phyloP scores from a whole-genome alignment of 768 basidiomycete genomes.

The Peribolospora baueri region DNA sequence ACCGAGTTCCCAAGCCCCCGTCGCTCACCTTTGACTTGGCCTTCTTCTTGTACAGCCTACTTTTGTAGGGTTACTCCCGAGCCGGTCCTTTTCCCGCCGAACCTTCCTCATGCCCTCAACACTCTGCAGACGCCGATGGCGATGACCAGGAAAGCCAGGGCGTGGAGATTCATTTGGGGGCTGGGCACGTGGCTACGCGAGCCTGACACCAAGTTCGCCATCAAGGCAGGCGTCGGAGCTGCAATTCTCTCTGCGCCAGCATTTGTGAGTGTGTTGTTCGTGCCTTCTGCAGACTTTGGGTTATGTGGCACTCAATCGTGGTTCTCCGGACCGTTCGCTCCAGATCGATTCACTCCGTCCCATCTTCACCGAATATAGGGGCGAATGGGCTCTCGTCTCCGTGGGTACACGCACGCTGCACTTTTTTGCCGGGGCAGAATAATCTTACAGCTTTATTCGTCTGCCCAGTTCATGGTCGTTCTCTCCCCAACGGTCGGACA shows the following conservation, averaged over 20 bases:
- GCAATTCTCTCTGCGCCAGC: conserved; percentile 67
- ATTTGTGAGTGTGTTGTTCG: conserved; percentile 25
- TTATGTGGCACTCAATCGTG: no score
- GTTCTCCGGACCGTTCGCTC: not conserved
- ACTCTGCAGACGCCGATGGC: conserved; percentile 48
- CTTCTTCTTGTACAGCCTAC: no score
- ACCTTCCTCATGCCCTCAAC: conserved; percentile 44
- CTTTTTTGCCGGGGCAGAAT: not conserved
- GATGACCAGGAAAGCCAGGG: no score
- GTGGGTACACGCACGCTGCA: conserved; percentile 25
- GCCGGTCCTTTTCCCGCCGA: no score
- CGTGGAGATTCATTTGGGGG: conserved; percentile 33
- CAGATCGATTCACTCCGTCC: conserved; percentile 41
- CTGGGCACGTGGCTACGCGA: conserved; percentile 40
- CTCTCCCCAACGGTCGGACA: conserved; percentile 75
- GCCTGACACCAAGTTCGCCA: conserved; percentile 57
- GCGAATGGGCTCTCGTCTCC: conserved; percentile 66
- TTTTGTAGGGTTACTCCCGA: no score
- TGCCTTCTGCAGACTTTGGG: no score
- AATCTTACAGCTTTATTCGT: conserved; percentile 1
- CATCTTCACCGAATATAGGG: conserved; percentile 53
- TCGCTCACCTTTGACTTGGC: no score
- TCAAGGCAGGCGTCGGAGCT: conserved; percentile 43
- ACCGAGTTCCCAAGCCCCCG: no score
- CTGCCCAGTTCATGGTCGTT: conserved; percentile 53